Conservation (phyloP, 2,329 filamentous ascomycete species). For the Pseudogymnoascus sp. region DNA sequence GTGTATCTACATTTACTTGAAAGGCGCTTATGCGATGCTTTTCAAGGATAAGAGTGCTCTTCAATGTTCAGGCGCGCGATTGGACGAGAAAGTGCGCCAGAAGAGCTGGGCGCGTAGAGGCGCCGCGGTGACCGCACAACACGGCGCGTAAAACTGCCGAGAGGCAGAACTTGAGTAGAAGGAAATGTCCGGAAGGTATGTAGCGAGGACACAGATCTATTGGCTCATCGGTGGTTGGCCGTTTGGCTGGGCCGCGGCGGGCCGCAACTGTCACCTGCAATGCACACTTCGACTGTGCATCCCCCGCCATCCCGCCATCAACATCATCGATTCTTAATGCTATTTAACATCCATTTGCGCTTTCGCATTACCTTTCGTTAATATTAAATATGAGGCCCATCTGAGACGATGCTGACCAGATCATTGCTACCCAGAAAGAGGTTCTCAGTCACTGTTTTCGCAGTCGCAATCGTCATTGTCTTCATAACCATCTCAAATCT, state of each 20-base stretch:
- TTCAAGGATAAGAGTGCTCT: not conserved
- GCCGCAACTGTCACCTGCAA: not conserved
- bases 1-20: not conserved
- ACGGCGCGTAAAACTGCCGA: not conserved
- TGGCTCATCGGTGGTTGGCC: not conserved
- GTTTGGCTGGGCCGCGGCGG: not conserved
- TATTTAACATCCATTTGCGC: not conserved
- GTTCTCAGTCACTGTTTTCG: not conserved
- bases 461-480: slow-evolving; percentile 10
- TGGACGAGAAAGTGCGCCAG: not conserved
- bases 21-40: not conserved
- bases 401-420: slow-evolving; percentile 11
- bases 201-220: not conserved
- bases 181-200: not conserved
- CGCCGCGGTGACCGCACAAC: not conserved
- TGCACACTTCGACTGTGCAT: not conserved
- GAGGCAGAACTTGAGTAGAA: not conserved
- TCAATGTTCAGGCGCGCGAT: too few species aligned
- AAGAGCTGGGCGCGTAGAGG: not conserved
- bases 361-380: not conserved
- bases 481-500: slow-evolving; percentile 9
- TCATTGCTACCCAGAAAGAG: slow-evolving; percentile 12
- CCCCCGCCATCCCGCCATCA: not conserved
- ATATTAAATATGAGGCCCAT: not conserved
- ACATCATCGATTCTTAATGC: not conserved